Evolutionary conservation across 148 eudicot genomes (phyloP), one percentile per base, ranked within the genome.

Genomic region (Agrostemma githago): DNA sequence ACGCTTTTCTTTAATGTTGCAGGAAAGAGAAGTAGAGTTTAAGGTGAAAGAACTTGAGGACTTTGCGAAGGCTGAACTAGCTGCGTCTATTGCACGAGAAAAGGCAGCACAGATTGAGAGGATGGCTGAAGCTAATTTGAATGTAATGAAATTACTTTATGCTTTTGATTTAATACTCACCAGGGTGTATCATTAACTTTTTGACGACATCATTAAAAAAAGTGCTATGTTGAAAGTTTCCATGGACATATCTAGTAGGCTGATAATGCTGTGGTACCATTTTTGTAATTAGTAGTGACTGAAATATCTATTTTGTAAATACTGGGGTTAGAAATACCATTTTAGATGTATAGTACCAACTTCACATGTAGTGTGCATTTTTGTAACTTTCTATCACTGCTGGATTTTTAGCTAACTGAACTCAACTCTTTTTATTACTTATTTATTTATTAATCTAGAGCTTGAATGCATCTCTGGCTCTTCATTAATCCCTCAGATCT

Each of bases 91-190:
- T 81, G 94, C 96, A 54, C 85, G 85, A 65, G 99, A 92, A 83
- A 95, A 95, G 80, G 96, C 97, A 54, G 86, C 96, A 40, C 94
- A 89, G 85, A 83, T 95, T 73, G 97, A 88, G 79, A 90, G 87
- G 85, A 87, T 92, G 91, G 90, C 88, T 42, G 99, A 90, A 85
- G 99, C 97, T 44, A 86, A 92, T 83, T 83, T 92, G 70, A 83
- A 89, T 85, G 99, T 95, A 92, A 92, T 51, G 84, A 42, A 73
- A 5, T 54, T 63, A 58, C 58, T 78, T 70, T 37, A 73, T 79
- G 64, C 17, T 7, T 10, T 26, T 69, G 15, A 43, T 74, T 8
- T 75, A 44, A 61, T 59, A 21, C 48, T 64, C 38, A 19, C 21
- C 57, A 46, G 12, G 66, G 11, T 17, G 44, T 41, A 26, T 20